Percentiles rank a stretch among this genome's conserved stretches.
Evolutionary conservation across 345 rosid genomes (phyloP).

Genomic region (Clarkia xantiana): DNA sequence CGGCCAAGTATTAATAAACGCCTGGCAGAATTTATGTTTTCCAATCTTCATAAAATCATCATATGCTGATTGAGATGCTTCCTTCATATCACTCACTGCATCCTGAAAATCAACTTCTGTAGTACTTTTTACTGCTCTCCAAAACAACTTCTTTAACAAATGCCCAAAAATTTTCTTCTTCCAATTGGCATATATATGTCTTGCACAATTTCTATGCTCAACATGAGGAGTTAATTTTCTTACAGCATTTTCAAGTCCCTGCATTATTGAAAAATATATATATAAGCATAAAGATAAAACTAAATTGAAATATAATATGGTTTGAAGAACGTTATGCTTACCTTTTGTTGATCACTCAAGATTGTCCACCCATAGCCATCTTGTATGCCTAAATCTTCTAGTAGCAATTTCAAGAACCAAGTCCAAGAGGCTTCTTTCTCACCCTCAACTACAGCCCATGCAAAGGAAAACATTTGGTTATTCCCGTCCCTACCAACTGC

Average conservation of each 20-base stretch:
- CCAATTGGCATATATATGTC: constrained; percentile 1
- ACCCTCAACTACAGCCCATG: constrained; percentile 2
- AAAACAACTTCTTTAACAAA: not conserved
- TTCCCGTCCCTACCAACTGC: constrained; percentile 3
- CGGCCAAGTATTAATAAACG: not conserved
- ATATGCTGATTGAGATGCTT: not conserved
- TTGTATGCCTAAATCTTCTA: not conserved
- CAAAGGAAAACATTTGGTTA: constrained; percentile 1
- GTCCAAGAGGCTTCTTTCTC: not conserved
- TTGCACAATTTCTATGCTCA: not conserved
- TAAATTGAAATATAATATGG: too few species aligned
- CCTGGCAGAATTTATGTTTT: not conserved
- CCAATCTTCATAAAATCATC: not conserved
- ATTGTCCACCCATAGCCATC: not conserved
- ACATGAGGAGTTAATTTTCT: not conserved
- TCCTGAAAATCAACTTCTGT: not conserved
- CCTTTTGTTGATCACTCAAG: constrained; percentile 2
- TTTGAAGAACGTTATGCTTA: not conserved
- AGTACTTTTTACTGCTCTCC: not conserved
- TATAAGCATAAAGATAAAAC: too few species aligned
- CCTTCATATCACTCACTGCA: not conserved
- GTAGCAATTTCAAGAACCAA: not conserved
- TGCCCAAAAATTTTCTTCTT: not conserved
- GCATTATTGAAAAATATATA: not conserved
- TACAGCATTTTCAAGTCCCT: too few species aligned